phyloP scores from a whole-genome alignment of 345 rosid genomes.

The Abelmoschus esculentus region DNA sequence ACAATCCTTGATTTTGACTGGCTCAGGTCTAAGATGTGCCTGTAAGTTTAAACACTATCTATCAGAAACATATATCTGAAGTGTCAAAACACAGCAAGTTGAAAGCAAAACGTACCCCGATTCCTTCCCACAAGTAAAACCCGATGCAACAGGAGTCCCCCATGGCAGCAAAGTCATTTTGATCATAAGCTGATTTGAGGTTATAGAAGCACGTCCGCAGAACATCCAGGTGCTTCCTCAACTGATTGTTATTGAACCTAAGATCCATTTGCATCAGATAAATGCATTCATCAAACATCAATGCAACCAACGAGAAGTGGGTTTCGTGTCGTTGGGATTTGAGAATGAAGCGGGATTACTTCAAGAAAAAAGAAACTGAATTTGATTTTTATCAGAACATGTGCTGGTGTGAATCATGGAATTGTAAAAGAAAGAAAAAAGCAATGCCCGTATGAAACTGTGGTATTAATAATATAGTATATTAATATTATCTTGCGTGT shows the following conservation, averaged over 20 bases:
- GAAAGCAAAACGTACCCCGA: slow-evolving; percentile 32
- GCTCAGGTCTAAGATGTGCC: slow-evolving; percentile 51
- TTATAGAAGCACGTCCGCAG: slow-evolving; percentile 56
- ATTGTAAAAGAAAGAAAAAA: background rate
- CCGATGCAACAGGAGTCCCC: slow-evolving; percentile 60
- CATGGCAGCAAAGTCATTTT: slow-evolving; percentile 36
- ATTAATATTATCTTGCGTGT: too few relatives aligned
- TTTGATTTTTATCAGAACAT: background rate
- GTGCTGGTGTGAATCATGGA: background rate
- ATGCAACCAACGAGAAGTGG: background rate
- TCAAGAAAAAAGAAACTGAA: background rate
- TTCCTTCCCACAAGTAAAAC: slow-evolving; percentile 70
- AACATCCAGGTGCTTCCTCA: slow-evolving; percentile 73
- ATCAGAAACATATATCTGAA: slow-evolving; percentile 11
- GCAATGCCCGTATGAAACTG: background rate
- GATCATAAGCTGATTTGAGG: slow-evolving; percentile 47
- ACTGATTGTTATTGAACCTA: slow-evolving; percentile 62
- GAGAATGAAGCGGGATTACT: background rate
- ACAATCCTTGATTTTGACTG: slow-evolving; percentile 49
- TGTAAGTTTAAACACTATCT: slow-evolving; percentile 26
- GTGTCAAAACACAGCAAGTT: background rate
- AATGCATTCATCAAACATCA: background rate
- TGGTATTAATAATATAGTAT: too few relatives aligned
- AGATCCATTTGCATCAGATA: slow-evolving; percentile 56
- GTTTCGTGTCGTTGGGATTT: too few relatives aligned